These are phyloP conservation scores for Filosporella fistucella DNA, from an alignment of 495 filamentous ascomycete species.

Conservation along the genomic window DNA sequence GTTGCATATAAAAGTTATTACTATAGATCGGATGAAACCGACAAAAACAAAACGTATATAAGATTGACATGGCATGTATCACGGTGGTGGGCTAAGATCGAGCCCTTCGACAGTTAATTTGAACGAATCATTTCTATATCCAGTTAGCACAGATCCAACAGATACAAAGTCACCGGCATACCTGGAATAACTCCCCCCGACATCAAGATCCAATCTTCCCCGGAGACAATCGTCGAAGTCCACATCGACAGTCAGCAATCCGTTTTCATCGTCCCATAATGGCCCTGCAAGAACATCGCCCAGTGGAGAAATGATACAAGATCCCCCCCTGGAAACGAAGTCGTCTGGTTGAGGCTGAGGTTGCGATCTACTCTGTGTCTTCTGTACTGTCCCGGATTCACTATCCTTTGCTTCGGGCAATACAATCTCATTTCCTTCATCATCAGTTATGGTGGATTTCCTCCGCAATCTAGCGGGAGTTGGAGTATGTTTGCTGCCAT, in stretches of 20 bases:
- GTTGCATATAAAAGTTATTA: too few species aligned
- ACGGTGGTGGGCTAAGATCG: conserved; percentile 71
- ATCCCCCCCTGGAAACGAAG: conserved; percentile 65
- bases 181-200: conserved; percentile 35
- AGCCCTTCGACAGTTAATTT: conserved; percentile 70
- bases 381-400: conserved; percentile 1
- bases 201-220: conserved; percentile 49
- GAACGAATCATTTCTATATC: conserved; percentile 69
- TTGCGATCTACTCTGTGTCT: conserved; percentile 35
- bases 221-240: conserved; percentile 49
- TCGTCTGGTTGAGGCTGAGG: conserved; percentile 2
- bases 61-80: too few species aligned
- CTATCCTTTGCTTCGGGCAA: conserved; percentile 1
- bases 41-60: too few species aligned
- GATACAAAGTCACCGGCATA: conserved; percentile 1
- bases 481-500: background rate
- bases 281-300: conserved; percentile 77
- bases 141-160: conserved; percentile 35
- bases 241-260: conserved; percentile 40
- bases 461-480: conserved; percentile 1
- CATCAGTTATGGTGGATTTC: conserved; percentile 29
- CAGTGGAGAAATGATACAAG: conserved; percentile 73
- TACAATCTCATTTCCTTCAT: conserved; percentile 48
- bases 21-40: too few species aligned
- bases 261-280: conserved; percentile 75